Conservation (phyloP, 2,329 filamentous ascomycete genomes). For the Ophiostoma sp. region DNA sequence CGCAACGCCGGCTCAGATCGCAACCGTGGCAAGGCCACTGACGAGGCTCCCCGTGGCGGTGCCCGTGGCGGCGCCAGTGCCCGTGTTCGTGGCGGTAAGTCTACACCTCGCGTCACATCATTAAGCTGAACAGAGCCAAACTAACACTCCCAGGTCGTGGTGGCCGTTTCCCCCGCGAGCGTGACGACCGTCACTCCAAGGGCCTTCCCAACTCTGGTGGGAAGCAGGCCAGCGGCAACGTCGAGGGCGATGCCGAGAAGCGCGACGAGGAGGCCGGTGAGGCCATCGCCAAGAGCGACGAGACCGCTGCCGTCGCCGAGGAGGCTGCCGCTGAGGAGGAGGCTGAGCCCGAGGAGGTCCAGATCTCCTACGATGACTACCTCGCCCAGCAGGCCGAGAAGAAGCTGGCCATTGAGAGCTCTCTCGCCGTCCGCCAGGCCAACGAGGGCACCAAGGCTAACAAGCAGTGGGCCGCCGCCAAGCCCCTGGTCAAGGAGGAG, state of each 20-base stretch:
- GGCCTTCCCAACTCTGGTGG: constrained; percentile 61
- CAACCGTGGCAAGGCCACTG: constrained; percentile 76
- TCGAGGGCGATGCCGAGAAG: constrained; percentile 75
- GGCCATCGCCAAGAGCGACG: constrained; percentile 78
- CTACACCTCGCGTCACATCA: background rate
- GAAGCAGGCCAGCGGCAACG: constrained; percentile 84
- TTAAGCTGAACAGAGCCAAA: background rate
- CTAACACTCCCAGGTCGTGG: constrained; percentile 44
- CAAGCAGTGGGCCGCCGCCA: constrained; percentile 91
- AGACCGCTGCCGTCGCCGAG: constrained; percentile 60
- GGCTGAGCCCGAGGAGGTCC: constrained; percentile 74
- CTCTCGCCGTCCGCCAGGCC: constrained; percentile 71
- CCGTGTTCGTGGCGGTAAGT: constrained; percentile 56
- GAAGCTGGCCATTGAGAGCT: constrained; percentile 63
- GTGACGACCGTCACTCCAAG: constrained; percentile 54
- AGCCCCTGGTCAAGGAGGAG: constrained; percentile 60
- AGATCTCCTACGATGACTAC: constrained; percentile 85
- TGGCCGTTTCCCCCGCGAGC: constrained; percentile 47
- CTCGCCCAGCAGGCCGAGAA: constrained; percentile 67
- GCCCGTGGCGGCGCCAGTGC: constrained; percentile 53
- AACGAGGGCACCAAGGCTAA: constrained; percentile 85
- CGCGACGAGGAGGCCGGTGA: constrained; percentile 90
- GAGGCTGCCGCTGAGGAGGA: constrained; percentile 36
- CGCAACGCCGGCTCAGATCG: constrained; percentile 71
- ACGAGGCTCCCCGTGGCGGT: constrained; percentile 56